A percentile compares a stretch with the other conserved stretches of the same genome.
phyloP scores from a whole-genome alignment of 2,329 filamentous ascomycete genomes.

The Diaporthe amygdali region DNA sequence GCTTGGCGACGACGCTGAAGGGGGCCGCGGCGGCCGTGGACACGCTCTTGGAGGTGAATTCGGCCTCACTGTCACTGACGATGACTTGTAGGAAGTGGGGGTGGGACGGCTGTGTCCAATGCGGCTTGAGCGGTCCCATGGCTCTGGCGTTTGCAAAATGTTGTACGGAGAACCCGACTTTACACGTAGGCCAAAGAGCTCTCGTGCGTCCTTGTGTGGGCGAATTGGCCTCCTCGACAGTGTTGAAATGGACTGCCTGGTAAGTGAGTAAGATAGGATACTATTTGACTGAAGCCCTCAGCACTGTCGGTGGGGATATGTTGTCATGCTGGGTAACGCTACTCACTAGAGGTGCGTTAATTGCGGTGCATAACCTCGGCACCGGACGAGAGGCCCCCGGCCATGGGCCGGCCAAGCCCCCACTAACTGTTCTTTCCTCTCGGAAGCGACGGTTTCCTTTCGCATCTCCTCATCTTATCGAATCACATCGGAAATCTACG shows the following conservation, averaged over 20 bases:
- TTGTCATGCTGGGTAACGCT: not conserved
- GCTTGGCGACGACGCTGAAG: conserved; percentile 69
- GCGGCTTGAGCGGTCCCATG: conserved; percentile 63
- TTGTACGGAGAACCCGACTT: not conserved
- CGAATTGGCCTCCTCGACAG: not conserved
- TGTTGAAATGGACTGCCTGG: not conserved
- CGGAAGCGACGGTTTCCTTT: too few relatives aligned
- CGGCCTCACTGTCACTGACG: conserved; percentile 54
- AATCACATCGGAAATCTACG: too few relatives aligned
- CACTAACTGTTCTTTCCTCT: too few relatives aligned
- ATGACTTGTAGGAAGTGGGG: conserved; percentile 62
- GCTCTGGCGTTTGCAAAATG: conserved; percentile 18
- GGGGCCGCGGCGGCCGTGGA: conserved; percentile 61
- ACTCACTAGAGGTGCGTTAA: not conserved
- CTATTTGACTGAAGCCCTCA: not conserved
- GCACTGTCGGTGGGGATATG: not conserved
- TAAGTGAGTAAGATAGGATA: not conserved
- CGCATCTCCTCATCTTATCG: too few relatives aligned
- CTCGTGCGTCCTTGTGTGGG: not conserved
- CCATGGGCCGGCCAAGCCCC: too few relatives aligned
- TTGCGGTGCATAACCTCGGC: not conserved
- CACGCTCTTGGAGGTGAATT: conserved; percentile 65
- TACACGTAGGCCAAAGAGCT: not conserved
- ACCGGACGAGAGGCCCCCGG: too few relatives aligned
- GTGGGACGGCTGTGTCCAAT: conserved; percentile 67